Evolutionary conservation across 768 basidiomycete species (phyloP).

Genomic region (Suillus sp.): DNA sequence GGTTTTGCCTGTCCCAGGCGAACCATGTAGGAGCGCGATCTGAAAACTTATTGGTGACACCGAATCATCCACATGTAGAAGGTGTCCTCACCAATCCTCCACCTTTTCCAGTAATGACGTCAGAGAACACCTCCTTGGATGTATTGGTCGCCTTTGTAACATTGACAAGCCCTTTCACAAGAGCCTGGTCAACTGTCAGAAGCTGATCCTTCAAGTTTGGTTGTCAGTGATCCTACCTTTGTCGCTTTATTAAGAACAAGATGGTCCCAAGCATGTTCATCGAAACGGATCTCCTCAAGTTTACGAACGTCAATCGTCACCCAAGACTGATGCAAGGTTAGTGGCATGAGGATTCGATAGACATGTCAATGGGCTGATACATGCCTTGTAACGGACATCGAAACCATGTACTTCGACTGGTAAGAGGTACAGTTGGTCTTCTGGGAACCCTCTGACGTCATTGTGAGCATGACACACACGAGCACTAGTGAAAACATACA

Average conservation of each 20-base stretch:
- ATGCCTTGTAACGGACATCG: constrained; percentile 55
- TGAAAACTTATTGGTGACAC: constrained; percentile 6
- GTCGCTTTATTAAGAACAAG: constrained; percentile 56
- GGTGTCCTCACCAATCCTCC: constrained; percentile 60
- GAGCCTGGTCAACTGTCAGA: constrained; percentile 38
- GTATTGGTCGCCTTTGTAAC: constrained; percentile 26
- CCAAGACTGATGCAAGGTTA: constrained; percentile 42
- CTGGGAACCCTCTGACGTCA: constrained; percentile 39
- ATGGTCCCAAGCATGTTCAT: constrained; percentile 57
- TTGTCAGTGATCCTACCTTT: constrained; percentile 36
- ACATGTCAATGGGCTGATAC: background rate
- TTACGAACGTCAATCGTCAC: constrained; percentile 55
- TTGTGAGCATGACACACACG: constrained; percentile 9
- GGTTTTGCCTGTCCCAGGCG: constrained; percentile 47
- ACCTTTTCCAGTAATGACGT: constrained; percentile 67
- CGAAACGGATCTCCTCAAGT: constrained; percentile 56
- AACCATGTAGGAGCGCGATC: constrained; percentile 31
- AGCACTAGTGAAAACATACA: background rate
- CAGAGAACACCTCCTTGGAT: constrained; percentile 30
- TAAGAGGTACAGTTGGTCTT: constrained; percentile 57
- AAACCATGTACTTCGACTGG: constrained; percentile 64
- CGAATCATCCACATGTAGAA: background rate
- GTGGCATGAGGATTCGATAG: background rate
- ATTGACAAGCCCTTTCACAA: constrained; percentile 30
- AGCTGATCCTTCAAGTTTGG: background rate